Evolutionary conservation across 768 basidiomycete genomes (phyloP).

Genomic region (Pholiota microspora): DNA sequence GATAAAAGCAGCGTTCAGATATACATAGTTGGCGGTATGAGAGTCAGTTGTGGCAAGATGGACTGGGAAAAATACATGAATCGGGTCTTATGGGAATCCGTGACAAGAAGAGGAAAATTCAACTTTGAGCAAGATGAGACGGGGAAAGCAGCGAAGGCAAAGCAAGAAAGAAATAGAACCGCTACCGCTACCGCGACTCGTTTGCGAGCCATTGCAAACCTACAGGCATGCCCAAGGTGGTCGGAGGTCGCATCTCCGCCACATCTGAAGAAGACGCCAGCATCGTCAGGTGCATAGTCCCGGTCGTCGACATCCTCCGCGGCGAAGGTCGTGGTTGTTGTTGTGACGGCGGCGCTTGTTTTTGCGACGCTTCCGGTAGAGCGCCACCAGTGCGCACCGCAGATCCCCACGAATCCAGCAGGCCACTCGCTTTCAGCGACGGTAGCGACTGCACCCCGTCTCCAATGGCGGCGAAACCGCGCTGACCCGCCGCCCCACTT

Average conservation of each 20-base stretch:
- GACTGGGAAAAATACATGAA: conserved; percentile 1
- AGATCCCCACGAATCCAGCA: conserved; percentile 56
- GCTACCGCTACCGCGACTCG: conserved; percentile 45
- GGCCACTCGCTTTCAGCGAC: conserved; percentile 71
- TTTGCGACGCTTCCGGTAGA: conserved; percentile 13
- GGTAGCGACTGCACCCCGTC: conserved; percentile 52
- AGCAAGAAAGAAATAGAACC: conserved; percentile 8
- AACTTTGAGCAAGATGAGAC: conserved; percentile 16
- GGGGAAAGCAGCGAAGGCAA: conserved; percentile 2
- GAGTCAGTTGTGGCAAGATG: conserved; percentile 4
- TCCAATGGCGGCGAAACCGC: conserved; percentile 17
- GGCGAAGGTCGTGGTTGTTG: conserved; percentile 24
- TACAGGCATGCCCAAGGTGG: conserved; percentile 53
- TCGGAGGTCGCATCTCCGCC: conserved; percentile 27
- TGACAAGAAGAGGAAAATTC: conserved; percentile 13
- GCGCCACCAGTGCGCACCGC: conserved; percentile 23
- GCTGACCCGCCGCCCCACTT: conserved; percentile 17
- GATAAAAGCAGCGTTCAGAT: not conserved
- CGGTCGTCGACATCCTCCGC: conserved; percentile 26
- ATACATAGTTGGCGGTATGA: not conserved
- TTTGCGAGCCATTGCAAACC: conserved; percentile 70
- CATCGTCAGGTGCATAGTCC: conserved; percentile 13
- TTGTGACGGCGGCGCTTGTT: conserved; percentile 13
- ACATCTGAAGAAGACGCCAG: conserved; percentile 19
- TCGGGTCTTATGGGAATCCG: not conserved